phyloP scores from a whole-genome alignment of 768 basidiomycete species.

The Grammothele lineata region DNA sequence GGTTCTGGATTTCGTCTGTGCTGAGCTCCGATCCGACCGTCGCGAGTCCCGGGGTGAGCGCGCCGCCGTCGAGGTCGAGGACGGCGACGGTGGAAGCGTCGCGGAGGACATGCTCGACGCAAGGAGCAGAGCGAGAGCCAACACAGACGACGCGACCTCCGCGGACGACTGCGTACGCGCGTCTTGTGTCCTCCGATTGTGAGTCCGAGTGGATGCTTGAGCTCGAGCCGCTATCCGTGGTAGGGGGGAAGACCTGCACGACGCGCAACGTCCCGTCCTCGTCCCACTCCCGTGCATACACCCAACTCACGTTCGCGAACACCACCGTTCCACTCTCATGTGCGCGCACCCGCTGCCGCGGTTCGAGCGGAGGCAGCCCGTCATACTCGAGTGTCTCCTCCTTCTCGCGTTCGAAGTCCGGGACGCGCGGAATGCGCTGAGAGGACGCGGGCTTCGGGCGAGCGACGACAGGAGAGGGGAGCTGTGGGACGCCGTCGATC shows the following conservation, averaged over 20 bases:
- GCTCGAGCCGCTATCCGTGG: constrained; percentile 33
- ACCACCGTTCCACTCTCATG: too few relatives aligned
- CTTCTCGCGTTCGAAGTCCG: constrained; percentile 58
- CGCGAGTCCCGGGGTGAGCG: constrained; percentile 56
- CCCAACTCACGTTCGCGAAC: too few relatives aligned
- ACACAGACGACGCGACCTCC: constrained; percentile 56
- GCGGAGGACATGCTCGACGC: not conserved
- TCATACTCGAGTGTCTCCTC: constrained; percentile 51
- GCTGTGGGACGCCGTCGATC: constrained; percentile 81
- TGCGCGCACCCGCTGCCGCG: too few relatives aligned
- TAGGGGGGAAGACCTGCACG: too few relatives aligned
- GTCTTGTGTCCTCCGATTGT: constrained; percentile 27
- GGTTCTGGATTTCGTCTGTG: constrained; percentile 59
- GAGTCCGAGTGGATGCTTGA: constrained; percentile 47
- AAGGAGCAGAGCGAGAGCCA: constrained; percentile 30
- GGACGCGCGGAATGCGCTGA: constrained; percentile 51
- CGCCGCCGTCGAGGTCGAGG: constrained; percentile 65
- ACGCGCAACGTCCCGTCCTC: too few relatives aligned
- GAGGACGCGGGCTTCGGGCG: constrained; percentile 49
- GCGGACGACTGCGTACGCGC: constrained; percentile 40
- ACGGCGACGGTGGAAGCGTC: constrained; percentile 15
- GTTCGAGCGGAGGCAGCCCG: constrained; percentile 61
- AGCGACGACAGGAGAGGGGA: constrained; percentile 42
- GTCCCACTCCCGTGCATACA: too few relatives aligned
- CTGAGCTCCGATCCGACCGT: constrained; percentile 66